phyloP scores from a whole-genome alignment of 805 yeast species.

The Ogataea nitratoaversa region DNA sequence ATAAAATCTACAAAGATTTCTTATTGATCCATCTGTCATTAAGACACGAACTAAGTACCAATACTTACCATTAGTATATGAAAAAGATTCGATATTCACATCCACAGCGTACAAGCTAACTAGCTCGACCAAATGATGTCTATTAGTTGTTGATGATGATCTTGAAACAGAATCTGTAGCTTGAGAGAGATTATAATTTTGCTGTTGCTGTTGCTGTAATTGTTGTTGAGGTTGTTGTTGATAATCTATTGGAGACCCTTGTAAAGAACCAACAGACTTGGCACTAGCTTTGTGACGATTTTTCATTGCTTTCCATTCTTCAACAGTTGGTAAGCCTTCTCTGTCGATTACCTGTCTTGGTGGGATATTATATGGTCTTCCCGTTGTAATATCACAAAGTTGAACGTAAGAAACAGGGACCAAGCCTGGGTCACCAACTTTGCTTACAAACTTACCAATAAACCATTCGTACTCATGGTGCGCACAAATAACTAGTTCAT shows the following conservation, averaged over 20 bases:
- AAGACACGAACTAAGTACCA: conserved; percentile 77
- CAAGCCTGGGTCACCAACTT: conserved; percentile 95
- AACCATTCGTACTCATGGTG: conserved; percentile 97
- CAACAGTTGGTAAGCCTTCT: conserved; percentile 84
- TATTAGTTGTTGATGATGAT: conserved; percentile 12
- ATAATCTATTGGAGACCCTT: conserved; percentile 3
- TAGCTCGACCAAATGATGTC: conserved; percentile 5
- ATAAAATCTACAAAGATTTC: conserved; percentile 81
- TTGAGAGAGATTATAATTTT: conserved; percentile 12
- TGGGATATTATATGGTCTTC: conserved; percentile 47
- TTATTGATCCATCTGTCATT: conserved; percentile 59
- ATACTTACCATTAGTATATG: conserved; percentile 79
- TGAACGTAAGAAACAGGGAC: conserved; percentile 91
- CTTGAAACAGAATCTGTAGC: conserved; percentile 6
- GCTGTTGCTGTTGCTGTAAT: conserved; percentile 11
- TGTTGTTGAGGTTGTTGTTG: conserved; percentile 13
- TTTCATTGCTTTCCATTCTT: conserved; percentile 89
- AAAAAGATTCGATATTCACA: conserved; percentile 76
- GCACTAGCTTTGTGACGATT: conserved; percentile 91
- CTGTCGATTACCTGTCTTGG: conserved; percentile 46
- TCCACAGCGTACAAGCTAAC: conserved; percentile 37
- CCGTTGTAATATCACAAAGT: conserved; percentile 73
- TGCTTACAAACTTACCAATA: conserved; percentile 91
- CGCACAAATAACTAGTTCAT: conserved; percentile 88
- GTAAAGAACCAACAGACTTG: conserved; percentile 32